These are phyloP conservation scores for Diaporthe nobilis DNA, from an alignment of 2,329 filamentous ascomycete species.

Conservation along the genomic window DNA sequence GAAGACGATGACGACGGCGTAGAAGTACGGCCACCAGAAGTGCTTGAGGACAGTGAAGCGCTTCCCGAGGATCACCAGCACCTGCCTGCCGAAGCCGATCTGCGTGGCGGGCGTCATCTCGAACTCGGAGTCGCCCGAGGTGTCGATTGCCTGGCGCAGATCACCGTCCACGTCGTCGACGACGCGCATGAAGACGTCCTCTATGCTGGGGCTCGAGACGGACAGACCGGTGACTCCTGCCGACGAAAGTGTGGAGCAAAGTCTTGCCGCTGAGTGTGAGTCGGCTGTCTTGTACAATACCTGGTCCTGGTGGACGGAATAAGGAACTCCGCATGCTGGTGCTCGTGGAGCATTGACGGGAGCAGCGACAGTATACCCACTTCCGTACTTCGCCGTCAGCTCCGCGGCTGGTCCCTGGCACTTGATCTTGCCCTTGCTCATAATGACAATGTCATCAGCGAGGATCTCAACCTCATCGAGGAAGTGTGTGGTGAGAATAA, in stretches of 20 bases:
- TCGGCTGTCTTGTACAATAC: neutral
- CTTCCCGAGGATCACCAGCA: neutral
- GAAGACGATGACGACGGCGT: neutral
- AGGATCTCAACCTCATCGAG: neutral
- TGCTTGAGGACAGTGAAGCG: neutral
- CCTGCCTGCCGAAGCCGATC: neutral
- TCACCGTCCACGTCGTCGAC: conserved; percentile 11
- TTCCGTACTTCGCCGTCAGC: neutral
- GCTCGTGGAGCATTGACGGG: neutral
- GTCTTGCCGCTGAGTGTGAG: neutral
- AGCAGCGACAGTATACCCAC: neutral
- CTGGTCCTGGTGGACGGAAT: neutral
- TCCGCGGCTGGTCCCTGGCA: neutral
- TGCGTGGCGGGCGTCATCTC: neutral
- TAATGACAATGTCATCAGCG: neutral
- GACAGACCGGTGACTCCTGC: neutral
- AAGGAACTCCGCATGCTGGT: neutral
- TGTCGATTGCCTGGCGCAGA: neutral
- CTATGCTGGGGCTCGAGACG: conserved; percentile 1
- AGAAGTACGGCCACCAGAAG: conserved; percentile 11
- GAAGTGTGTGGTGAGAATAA: neutral
- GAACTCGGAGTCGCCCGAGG: neutral
- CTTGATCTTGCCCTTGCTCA: conserved; percentile 10
- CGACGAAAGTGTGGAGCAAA: neutral
- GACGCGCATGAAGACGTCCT: conserved; percentile 6